Base-by-base conservation (phyloP, 257 asterid genomes). In the Gentiana straminea region DNA sequence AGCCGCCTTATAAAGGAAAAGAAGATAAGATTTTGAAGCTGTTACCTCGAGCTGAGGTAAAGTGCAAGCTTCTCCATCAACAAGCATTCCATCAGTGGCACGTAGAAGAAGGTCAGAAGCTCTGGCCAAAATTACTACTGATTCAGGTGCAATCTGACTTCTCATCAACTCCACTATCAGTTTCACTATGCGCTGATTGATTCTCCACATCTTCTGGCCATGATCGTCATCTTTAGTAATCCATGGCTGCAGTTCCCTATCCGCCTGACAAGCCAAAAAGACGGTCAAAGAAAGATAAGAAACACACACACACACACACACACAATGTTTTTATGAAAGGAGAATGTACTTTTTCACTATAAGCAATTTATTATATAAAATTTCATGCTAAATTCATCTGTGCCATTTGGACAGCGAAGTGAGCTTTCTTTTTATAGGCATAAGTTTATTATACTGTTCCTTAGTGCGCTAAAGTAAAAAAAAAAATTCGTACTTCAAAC, bases 21-120 rank as follows among this genome's bases (percentile, higher is more conserved):
- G 24, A 24, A 24, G 24, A 24, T 24, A 24, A 24, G 24, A 39
- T 49, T 54, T 36, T 7, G 13, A 52, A 7, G 57, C 53, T 33
- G 47, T 52, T 71, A 92, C 99, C 99, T 92, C 99, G 52, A 92
- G 81, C 76, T 92, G 99, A 0, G 97, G 95, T 64, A 88, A 78
- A 70, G 99, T 92, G 84, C 97, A 92, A 57, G 99, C 99, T 88
- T 88, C 99, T 56, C 97, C 99, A 67, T 92, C 99, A 15, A 92
- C 97, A 50, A 92, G 95, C 94, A 92, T 81, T 51, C 99, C 99
- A 33, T 88, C 99, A 13, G 99, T 92, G 62, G 97, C 99, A 58
- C 97, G 97, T 37, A 88, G 81, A 64, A 92, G 94, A 57, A 92
- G 95, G 64, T 92, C 95, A 3, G 99, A 84, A 33, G 99, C 97